Conservation (phyloP, 192 early-diverging fungal genomes). For the Coemansia sp. region DNA sequence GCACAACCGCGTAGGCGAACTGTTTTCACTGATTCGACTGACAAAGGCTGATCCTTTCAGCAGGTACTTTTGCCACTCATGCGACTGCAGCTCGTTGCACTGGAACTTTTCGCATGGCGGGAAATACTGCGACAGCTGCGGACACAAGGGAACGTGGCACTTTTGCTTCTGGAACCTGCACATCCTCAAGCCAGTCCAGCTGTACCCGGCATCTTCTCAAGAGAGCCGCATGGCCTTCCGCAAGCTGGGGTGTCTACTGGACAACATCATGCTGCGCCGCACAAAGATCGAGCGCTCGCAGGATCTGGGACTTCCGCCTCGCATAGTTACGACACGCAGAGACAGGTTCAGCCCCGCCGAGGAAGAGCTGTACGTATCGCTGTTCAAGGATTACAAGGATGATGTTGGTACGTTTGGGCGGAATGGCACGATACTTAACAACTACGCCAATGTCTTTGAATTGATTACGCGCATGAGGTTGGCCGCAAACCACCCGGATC, state of each 20-base stretch:
- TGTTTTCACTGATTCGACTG: constrained; percentile 88
- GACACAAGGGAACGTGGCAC: constrained; percentile 64
- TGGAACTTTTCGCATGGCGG: constrained; percentile 58
- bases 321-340: constrained; percentile 74
- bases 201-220: constrained; percentile 24
- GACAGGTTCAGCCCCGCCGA: constrained; percentile 88
- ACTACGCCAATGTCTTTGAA: constrained; percentile 94
- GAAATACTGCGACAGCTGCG: constrained; percentile 61
- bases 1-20: constrained; percentile 92
- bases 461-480: constrained; percentile 84
- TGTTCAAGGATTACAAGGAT: constrained; percentile 71
- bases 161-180: constrained; percentile 88
- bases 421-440: constrained; percentile 79
- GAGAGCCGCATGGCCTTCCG: constrained; percentile 61
- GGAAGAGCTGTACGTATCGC: constrained; percentile 82
- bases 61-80: constrained; percentile 82
- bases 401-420: constrained; percentile 79
- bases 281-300: constrained; percentile 86
- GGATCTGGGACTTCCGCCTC: constrained; percentile 84
- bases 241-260: constrained; percentile 74
- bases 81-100: constrained; percentile 64
- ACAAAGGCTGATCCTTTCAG: constrained; percentile 78
- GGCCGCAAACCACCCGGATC: constrained; percentile 85
- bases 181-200: constrained; percentile 87
- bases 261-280: constrained; percentile 84